These are phyloP conservation scores for Lagenaria siceraria DNA, from an alignment of 306 rosid species.

Conservation along the genomic window DNA sequence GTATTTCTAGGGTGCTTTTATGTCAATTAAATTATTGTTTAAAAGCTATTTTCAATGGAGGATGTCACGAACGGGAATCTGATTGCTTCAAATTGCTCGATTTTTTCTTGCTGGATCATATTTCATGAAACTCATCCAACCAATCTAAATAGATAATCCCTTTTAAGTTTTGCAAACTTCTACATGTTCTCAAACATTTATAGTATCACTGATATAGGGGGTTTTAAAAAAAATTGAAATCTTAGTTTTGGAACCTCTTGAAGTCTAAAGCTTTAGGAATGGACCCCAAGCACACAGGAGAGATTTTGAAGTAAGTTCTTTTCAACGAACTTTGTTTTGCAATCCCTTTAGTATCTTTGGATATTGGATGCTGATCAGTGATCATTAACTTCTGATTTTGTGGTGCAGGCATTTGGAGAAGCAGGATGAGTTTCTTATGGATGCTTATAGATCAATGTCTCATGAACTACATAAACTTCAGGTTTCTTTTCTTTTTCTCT, in stretches of 20 bases:
- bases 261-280: conserved; percentile 3
- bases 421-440: conserved; percentile 36
- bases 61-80: not conserved
- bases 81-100: not conserved
- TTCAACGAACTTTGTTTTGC: not conserved
- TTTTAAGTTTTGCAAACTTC: not conserved
- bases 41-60: not conserved
- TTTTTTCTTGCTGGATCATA: not conserved
- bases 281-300: conserved; percentile 35
- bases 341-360: not conserved
- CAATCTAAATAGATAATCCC: not conserved
- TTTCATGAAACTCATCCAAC: not conserved
- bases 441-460: conserved; percentile 28
- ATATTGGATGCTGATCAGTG: not conserved
- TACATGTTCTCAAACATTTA: not conserved
- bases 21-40: not conserved
- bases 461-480: conserved; percentile 36
- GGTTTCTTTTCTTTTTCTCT: conserved; percentile 14
- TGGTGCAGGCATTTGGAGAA: conserved; percentile 41
- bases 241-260: not conserved
- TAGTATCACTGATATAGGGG: not conserved
- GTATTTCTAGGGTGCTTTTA: not conserved
- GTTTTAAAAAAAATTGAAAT: not conserved
- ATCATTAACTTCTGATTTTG: not conserved
- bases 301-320: conserved; percentile 27